phyloP scores from a whole-genome alignment of 441 rosid genomes.

The Gossypium davidsonii region DNA sequence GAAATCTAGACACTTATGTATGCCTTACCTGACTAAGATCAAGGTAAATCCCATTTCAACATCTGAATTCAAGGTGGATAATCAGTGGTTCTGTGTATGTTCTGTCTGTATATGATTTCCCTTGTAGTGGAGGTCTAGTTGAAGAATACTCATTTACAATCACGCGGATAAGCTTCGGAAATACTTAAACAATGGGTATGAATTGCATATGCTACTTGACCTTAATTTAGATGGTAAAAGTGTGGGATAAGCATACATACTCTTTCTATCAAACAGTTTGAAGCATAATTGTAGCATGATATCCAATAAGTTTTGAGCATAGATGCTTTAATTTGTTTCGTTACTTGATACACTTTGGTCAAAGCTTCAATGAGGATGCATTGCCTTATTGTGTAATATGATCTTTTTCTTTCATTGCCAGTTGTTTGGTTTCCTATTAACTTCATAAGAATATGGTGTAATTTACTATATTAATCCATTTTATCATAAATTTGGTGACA shows the following conservation, averaged over 20 bases:
- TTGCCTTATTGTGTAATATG: not conserved
- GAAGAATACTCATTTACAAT: not conserved
- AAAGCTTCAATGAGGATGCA: not conserved
- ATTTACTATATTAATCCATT: not conserved
- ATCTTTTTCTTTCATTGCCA: not conserved
- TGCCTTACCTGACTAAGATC: not conserved
- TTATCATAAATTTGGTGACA: constrained; percentile 9
- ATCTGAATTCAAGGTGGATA: not conserved
- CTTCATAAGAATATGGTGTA: not conserved
- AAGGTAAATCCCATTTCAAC: not conserved
- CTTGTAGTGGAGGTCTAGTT: constrained; percentile 1
- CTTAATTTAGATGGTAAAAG: not conserved
- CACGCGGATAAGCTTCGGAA: not conserved
- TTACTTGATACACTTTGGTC: not conserved
- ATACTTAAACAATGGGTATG: not conserved
- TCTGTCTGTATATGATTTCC: not conserved
- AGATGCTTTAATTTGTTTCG: not conserved
- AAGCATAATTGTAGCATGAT: not conserved
- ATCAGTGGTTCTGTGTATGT: not conserved
- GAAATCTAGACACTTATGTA: not conserved
- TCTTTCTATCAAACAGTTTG: not conserved
- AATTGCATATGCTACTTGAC: not conserved
- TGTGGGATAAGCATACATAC: not conserved
- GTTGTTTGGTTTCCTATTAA: not conserved
- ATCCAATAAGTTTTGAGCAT: not conserved